Percentiles rank a stretch among this genome's conserved stretches.
phyloP scores from a whole-genome alignment of 2,329 filamentous ascomycete genomes.

The Neocatenulostroma microsporum region DNA sequence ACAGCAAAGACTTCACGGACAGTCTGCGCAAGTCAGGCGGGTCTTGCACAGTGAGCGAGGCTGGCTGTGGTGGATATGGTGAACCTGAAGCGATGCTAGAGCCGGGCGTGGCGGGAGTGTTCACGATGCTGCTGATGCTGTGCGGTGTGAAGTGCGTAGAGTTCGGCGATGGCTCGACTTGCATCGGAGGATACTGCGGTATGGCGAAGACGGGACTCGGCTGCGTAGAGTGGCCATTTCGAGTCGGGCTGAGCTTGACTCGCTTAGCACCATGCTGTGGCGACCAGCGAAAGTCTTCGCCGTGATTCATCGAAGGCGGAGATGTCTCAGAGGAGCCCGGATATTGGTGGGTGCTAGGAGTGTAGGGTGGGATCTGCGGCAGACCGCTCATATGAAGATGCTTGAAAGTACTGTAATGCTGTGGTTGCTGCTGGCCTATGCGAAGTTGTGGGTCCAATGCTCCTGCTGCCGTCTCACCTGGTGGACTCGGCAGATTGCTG shows the following conservation, averaged over 20 bases:
- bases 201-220: slow-evolving; percentile 21
- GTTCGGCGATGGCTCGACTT: slow-evolving; percentile 33
- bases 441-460: slow-evolving; percentile 16
- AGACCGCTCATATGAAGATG: background rate
- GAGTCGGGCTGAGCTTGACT: slow-evolving; percentile 24
- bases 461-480: slow-evolving; percentile 10
- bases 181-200: slow-evolving; percentile 19
- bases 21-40: slow-evolving; percentile 46
- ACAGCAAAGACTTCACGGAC: slow-evolving; percentile 59
- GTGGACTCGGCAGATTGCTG: slow-evolving; percentile 14
- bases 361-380: background rate
- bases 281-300: slow-evolving; percentile 27
- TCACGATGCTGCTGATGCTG: slow-evolving; percentile 33
- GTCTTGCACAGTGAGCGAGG: slow-evolving; percentile 22
- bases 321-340: slow-evolving; percentile 10
- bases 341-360: slow-evolving; percentile 4
- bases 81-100: slow-evolving; percentile 27
- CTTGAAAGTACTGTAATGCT: background rate
- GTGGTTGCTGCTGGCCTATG: background rate
- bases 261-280: slow-evolving; percentile 32
- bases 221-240: slow-evolving; percentile 9
- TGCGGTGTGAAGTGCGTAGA: slow-evolving; percentile 29
- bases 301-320: slow-evolving; percentile 13
- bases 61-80: slow-evolving; percentile 16
- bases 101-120: slow-evolving; percentile 39